These are phyloP conservation scores for Starmera stellimalicola DNA, from an alignment of 1,139 yeast species.

Conservation along the genomic window DNA sequence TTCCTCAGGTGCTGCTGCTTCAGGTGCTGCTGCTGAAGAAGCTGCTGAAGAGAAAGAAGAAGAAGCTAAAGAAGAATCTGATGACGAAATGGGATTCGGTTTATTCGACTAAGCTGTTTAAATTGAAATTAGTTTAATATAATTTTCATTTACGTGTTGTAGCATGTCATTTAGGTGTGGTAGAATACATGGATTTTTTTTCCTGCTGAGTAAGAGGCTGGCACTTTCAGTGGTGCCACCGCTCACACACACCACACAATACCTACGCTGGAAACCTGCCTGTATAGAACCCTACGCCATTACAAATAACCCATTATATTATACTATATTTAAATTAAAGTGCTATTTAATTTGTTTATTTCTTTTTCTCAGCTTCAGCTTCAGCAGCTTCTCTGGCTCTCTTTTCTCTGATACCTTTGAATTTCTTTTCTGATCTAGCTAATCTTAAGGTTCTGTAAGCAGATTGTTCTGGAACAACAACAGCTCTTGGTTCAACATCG, in stretches of 20 bases:
- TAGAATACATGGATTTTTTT: too few relatives aligned
- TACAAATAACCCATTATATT: neutral
- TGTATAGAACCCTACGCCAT: too few relatives aligned
- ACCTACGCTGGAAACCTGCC: too few relatives aligned
- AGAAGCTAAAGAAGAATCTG: conserved; percentile 54
- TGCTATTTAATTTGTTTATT: conserved; percentile 21
- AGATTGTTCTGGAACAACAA: conserved; percentile 80
- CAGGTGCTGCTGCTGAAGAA: conserved; percentile 47
- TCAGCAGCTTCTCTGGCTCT: conserved; percentile 95
- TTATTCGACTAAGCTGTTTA: conserved; percentile 53
- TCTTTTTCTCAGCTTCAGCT: conserved; percentile 99
- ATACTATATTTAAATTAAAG: neutral
- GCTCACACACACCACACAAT: too few relatives aligned
- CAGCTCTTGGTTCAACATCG: conserved; percentile 84
- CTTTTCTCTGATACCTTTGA: conserved; percentile 95
- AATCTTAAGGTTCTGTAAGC: conserved; percentile 94
- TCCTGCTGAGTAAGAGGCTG: too few relatives aligned
- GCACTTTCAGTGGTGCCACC: too few relatives aligned
- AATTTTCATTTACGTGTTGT: too few relatives aligned
- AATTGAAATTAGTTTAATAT: too few relatives aligned
- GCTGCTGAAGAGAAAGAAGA: conserved; percentile 47
- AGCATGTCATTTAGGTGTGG: too few relatives aligned
- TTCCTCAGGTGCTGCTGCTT: conserved; percentile 48
- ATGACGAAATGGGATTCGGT: conserved; percentile 81
- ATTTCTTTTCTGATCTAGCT: conserved; percentile 91